A percentile compares a stretch with the other conserved stretches of the same genome.
Conservation (phyloP, 176 grass and related monocot species). For the Oryza glumipatula region DNA sequence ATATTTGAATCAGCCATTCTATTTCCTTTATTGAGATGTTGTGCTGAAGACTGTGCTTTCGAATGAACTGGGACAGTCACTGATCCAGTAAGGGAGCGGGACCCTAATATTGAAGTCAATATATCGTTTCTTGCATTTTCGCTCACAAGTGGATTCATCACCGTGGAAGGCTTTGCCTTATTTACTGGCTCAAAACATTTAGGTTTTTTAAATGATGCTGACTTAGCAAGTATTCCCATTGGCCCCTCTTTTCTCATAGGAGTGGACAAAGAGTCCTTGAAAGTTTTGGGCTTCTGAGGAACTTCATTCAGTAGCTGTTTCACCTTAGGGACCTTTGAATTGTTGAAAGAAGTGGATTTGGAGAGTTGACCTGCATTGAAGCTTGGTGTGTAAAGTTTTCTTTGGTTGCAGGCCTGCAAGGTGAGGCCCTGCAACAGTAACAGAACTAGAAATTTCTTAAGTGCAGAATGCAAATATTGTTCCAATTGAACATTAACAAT, state of each 20-base stretch:
- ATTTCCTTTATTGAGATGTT: constrained; percentile 44
- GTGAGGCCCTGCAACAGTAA: constrained; percentile 10
- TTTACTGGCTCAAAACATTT: constrained; percentile 50
- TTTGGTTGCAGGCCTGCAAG: not conserved
- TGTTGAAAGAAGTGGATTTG: constrained; percentile 85
- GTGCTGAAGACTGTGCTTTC: constrained; percentile 51
- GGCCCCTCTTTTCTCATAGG: constrained; percentile 57
- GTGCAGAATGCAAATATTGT: not conserved
- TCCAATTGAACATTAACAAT: constrained; percentile 31
- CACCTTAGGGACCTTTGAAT: constrained; percentile 86
- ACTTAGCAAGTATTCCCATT: constrained; percentile 57
- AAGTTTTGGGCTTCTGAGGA: constrained; percentile 62
- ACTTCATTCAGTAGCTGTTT: constrained; percentile 78
- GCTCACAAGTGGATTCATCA: constrained; percentile 40
- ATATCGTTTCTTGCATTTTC: constrained; percentile 50
- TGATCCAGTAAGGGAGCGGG: constrained; percentile 40
- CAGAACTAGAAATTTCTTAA: constrained; percentile 22
- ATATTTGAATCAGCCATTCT: constrained; percentile 39
- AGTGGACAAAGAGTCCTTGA: constrained; percentile 56
- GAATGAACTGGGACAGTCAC: constrained; percentile 45
- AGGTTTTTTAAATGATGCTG: constrained; percentile 67
- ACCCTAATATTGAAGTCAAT: constrained; percentile 61
- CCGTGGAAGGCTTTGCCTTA: constrained; percentile 53
- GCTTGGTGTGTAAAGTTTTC: constrained; percentile 13
- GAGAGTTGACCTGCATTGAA: constrained; percentile 69